phyloP scores from a whole-genome alignment of 768 basidiomycete genomes.

The Goffeauzyma gilvescens region DNA sequence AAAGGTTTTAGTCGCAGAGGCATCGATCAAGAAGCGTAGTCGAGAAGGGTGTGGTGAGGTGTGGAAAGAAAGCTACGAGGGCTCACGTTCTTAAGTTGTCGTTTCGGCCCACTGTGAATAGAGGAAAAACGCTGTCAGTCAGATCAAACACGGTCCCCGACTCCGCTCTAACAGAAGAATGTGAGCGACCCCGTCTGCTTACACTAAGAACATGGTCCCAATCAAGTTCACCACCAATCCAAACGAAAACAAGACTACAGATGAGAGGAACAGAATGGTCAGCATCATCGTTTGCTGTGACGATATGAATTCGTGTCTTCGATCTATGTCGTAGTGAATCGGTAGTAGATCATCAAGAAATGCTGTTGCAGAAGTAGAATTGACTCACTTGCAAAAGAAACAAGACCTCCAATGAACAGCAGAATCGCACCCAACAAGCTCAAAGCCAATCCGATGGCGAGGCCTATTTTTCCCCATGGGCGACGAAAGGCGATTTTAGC shows the following conservation, averaged over 20 bases:
- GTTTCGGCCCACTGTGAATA: constrained; percentile 31
- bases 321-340: constrained; percentile 7
- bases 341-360: not conserved
- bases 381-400: constrained; percentile 54
- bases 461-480: too few species aligned
- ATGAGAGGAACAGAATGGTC: not conserved
- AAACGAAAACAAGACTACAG: constrained; percentile 55
- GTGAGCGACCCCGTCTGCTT: too few species aligned
- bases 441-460: constrained; percentile 54
- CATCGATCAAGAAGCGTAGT: not conserved
- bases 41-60: not conserved
- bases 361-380: not conserved
- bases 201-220: constrained; percentile 85
- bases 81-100: constrained; percentile 60
- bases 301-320: too few species aligned
- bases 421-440: constrained; percentile 62
- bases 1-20: too few species aligned
- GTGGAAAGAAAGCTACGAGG: not conserved
- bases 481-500: not conserved
- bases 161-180: too few species aligned
- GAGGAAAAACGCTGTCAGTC: not conserved
- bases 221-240: constrained; percentile 65
- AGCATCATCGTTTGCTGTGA: too few species aligned
- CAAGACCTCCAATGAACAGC: constrained; percentile 50
- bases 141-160: too few species aligned